Conservation (phyloP, 2,329 filamentous ascomycete species). For the Cladosporium colombiae region DNA sequence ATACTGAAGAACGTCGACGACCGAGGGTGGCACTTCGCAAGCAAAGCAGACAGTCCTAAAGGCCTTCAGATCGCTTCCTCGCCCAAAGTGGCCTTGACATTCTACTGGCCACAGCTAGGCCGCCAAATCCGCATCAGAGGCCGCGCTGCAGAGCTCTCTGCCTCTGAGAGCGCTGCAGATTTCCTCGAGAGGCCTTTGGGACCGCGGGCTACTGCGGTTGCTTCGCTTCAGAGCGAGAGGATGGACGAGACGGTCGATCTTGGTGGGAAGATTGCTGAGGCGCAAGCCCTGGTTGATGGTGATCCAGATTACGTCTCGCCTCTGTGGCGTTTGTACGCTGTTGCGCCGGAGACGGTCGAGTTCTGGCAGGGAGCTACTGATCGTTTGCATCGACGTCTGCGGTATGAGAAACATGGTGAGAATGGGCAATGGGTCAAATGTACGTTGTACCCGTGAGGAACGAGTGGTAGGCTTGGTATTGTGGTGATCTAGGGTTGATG, state of each 20-base stretch:
- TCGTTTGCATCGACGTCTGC: background rate
- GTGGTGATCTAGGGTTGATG: no score
- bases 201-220: background rate
- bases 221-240: background rate
- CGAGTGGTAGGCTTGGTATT: background rate
- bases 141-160: background rate
- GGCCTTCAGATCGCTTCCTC: background rate
- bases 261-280: background rate
- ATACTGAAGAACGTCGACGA: constrained; percentile 3
- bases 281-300: background rate
- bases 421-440: background rate
- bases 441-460: background rate
- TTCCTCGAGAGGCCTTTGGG: background rate
- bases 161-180: background rate
- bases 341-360: background rate
- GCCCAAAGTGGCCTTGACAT: background rate
- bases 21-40: constrained; percentile 3
- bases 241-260: background rate
- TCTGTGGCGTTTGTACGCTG: background rate
- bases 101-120: background rate
- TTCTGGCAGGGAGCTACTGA: constrained; percentile 2
- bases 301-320: background rate
- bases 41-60: background rate
- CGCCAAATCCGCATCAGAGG: background rate
- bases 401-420: background rate